phyloP scores from a whole-genome alignment of 2,329 filamentous ascomycete genomes.

The Paecilomyces niveus region DNA sequence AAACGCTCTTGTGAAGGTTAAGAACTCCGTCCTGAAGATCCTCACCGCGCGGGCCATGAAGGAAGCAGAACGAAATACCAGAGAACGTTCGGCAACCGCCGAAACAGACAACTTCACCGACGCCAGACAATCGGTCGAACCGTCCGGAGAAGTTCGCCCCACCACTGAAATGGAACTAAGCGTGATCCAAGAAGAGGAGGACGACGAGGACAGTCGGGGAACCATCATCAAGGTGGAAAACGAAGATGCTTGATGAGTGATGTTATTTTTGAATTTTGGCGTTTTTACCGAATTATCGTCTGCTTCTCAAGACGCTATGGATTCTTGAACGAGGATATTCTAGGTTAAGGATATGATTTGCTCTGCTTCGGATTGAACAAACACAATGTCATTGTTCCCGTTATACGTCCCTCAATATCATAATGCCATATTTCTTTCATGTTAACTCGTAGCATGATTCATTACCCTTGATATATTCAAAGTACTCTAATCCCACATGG shows the following conservation, averaged over 20 bases:
- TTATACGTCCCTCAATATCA: not conserved
- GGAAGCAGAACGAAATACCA: constrained; percentile 21
- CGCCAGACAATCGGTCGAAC: constrained; percentile 24
- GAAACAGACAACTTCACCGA: constrained; percentile 19
- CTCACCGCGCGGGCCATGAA: constrained; percentile 33
- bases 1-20: constrained; percentile 40
- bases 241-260: constrained; percentile 18
- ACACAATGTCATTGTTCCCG: not conserved
- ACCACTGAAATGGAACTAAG: constrained; percentile 25
- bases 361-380: not conserved
- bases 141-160: constrained; percentile 10
- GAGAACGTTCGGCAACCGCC: constrained; percentile 25
- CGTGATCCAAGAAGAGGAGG: constrained; percentile 28
- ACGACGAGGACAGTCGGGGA: constrained; percentile 20
- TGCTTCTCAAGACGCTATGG: not conserved
- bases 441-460: not conserved
- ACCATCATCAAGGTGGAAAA: constrained; percentile 26
- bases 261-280: constrained; percentile 3
- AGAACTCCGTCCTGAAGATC: constrained; percentile 36
- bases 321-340: not conserved
- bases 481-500: too few relatives aligned
- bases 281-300: not conserved
- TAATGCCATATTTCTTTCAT: not conserved
- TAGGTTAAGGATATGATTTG: not conserved
- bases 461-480: too few relatives aligned